Evolutionary conservation across 768 basidiomycete genomes (phyloP).

Genomic region (Stropharia rugosoannulata): DNA sequence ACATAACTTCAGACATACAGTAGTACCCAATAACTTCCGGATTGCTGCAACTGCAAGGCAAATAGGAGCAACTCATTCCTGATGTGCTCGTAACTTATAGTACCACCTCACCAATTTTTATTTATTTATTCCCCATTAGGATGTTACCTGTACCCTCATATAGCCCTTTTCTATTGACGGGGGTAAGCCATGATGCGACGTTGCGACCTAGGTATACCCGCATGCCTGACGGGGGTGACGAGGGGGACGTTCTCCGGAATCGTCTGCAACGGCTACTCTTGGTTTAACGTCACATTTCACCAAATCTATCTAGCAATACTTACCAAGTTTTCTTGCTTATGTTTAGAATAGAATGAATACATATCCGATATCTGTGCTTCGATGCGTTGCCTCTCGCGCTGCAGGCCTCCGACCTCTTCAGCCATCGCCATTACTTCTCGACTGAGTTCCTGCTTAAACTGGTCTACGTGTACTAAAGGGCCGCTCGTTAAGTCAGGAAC

Average conservation of each 20-base stretch:
- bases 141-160: background rate
- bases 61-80: slow-evolving; percentile 39
- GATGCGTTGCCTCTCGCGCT: slow-evolving; percentile 61
- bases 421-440: slow-evolving; percentile 75
- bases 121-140: no score
- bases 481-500: background rate
- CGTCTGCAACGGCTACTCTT: slow-evolving; percentile 17
- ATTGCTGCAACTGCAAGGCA: slow-evolving; percentile 79
- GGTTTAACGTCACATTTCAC: background rate
- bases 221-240: slow-evolving; percentile 3
- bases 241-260: slow-evolving; percentile 10
- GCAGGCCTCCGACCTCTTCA: slow-evolving; percentile 67
- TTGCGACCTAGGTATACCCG: slow-evolving; percentile 21
- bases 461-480: slow-evolving; percentile 73
- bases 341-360: slow-evolving; percentile 71
- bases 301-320: background rate
- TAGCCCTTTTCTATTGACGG: slow-evolving; percentile 8
- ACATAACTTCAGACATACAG: slow-evolving; percentile 56
- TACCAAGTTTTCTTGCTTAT: slow-evolving; percentile 37
- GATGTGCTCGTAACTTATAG: background rate
- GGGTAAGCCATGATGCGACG: slow-evolving; percentile 27
- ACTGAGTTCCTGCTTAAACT: slow-evolving; percentile 80
- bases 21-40: slow-evolving; percentile 71
- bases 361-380: slow-evolving; percentile 74
- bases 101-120: no score